Conservation (phyloP, 73 alveolate genomes). For the Breviolum minutum region DNA sequence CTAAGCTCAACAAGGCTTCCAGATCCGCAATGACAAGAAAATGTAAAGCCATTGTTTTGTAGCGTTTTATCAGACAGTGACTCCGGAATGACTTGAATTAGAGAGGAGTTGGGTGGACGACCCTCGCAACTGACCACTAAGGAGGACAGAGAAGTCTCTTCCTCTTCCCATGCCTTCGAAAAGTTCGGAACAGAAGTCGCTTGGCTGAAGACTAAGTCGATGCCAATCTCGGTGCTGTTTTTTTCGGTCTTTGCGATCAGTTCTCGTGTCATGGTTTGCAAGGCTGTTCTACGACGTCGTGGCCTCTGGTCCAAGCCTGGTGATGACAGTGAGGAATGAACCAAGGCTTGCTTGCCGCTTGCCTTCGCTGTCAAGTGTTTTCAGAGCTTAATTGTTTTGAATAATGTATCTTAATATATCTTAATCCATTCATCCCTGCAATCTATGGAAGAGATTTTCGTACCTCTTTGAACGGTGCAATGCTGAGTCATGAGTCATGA, state of each 20-base stretch:
- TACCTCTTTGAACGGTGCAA: too few species aligned
- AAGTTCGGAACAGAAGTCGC: neutral
- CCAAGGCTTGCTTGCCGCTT: neutral
- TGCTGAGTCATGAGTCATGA: too few species aligned
- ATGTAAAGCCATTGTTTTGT: too few species aligned
- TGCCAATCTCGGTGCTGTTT: neutral
- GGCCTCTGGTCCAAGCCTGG: slow-evolving; percentile 28
- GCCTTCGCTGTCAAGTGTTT: neutral
- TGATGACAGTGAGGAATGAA: slow-evolving; percentile 42
- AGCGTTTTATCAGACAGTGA: too few species aligned
- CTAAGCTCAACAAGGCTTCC: too few species aligned
- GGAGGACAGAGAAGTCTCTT: slow-evolving; percentile 56
- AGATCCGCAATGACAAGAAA: too few species aligned
- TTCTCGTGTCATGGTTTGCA: neutral
- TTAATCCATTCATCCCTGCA: neutral
- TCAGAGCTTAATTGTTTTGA: neutral
- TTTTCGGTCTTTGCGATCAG: neutral
- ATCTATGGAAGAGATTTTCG: neutral
- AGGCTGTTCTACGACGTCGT: slow-evolving; percentile 74
- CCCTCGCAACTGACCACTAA: neutral
- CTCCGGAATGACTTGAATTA: too few species aligned
- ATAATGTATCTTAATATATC: neutral
- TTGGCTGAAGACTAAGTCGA: neutral
- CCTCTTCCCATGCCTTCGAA: neutral
- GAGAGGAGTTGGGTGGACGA: too few species aligned